Evolutionary conservation across 768 basidiomycete genomes (phyloP).

Genomic region (Antrodiella citrinella): DNA sequence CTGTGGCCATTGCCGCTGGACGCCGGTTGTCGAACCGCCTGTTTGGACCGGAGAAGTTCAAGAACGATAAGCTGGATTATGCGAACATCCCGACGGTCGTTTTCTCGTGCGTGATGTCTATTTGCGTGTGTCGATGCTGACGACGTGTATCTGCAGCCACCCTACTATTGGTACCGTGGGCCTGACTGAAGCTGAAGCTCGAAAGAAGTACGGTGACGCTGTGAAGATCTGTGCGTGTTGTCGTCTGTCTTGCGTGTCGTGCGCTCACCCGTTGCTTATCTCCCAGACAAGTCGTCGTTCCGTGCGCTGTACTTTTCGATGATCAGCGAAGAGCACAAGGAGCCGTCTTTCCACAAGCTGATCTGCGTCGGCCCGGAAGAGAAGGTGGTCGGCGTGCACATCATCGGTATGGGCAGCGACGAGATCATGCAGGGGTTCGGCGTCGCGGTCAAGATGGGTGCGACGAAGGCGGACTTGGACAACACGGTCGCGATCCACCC

Average conservation of each 20-base stretch:
- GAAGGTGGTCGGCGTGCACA: conserved; percentile 92
- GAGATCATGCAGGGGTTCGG: conserved; percentile 94
- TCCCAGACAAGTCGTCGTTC: conserved; percentile 70
- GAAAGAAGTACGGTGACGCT: conserved; percentile 76
- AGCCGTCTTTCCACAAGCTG: conserved; percentile 92
- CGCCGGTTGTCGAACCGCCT: conserved; percentile 82
- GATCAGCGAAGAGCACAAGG: conserved; percentile 84
- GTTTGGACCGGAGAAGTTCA: conserved; percentile 82
- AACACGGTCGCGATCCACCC: conserved; percentile 91
- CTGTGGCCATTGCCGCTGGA: conserved; percentile 96
- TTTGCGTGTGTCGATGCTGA: background rate
- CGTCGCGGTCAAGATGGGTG: conserved; percentile 96
- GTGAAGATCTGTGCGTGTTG: conserved; percentile 80
- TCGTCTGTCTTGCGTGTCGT: conserved; percentile 1
- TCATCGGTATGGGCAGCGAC: conserved; percentile 87
- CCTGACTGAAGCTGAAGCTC: conserved; percentile 86
- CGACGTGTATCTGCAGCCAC: conserved; percentile 46
- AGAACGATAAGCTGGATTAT: conserved; percentile 82
- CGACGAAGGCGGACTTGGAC: conserved; percentile 76
- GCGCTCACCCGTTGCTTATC: background rate
- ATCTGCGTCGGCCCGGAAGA: conserved; percentile 83
- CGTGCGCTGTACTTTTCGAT: conserved; percentile 88
- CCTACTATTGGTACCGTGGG: conserved; percentile 95
- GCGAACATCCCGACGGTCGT: conserved; percentile 91
- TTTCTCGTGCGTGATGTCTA: conserved; percentile 67